Evolutionary conservation across 192 early-diverging fungal species (phyloP).

Genomic region (Thoreauomyces humboldtii): DNA sequence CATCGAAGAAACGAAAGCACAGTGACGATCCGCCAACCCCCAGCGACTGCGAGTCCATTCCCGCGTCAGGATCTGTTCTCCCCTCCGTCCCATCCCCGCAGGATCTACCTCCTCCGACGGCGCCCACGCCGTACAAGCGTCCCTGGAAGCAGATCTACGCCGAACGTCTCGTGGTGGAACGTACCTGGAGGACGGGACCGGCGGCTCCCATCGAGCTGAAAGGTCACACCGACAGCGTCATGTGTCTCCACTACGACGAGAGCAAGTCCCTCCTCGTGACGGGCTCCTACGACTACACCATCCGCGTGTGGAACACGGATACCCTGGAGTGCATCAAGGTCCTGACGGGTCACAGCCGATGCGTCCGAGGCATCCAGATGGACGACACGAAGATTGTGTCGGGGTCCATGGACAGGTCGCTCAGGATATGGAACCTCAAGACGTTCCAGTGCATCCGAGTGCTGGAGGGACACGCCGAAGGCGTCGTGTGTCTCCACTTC

Average conservation of each 20-base stretch:
- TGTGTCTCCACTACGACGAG: conserved; percentile 88
- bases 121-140: conserved; percentile 38
- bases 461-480: conserved; percentile 72
- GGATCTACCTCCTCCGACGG: neutral
- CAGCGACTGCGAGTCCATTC: neutral
- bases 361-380: conserved; percentile 87
- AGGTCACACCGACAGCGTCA: conserved; percentile 88
- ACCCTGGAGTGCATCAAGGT: conserved; percentile 75
- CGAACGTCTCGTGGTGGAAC: conserved; percentile 85
- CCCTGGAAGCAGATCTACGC: conserved; percentile 96
- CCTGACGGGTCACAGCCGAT: conserved; percentile 80
- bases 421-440: conserved; percentile 89
- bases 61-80: neutral
- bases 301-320: conserved; percentile 86
- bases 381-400: conserved; percentile 92
- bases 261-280: conserved; percentile 68
- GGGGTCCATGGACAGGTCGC: conserved; percentile 87
- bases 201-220: conserved; percentile 61
- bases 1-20: no score
- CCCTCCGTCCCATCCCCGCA: neutral
- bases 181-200: conserved; percentile 89
- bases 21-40: no score
- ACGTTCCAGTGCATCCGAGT: conserved; percentile 84
- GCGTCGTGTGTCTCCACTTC: conserved; percentile 83
- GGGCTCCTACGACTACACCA: conserved; percentile 81